Base-by-base conservation (phyloP, 2,329 filamentous ascomycete species). In the Lecanicillium sp. region DNA sequence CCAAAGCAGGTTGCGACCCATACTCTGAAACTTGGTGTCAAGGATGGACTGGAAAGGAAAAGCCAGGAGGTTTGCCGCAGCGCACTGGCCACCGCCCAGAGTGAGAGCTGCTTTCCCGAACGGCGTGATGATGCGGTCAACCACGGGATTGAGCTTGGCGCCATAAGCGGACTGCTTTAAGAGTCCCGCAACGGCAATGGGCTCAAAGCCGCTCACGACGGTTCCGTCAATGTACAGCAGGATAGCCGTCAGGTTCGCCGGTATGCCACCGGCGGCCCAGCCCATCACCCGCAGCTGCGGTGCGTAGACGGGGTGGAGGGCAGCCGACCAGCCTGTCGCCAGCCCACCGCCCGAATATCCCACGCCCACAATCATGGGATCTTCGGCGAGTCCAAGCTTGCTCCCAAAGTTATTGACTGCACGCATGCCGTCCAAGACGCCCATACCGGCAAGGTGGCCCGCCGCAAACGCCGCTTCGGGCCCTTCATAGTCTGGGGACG, bases 151-250 rank as follows among this genome's bases (percentile, higher is more conserved):
- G 3, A 50, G 21, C 20, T 39, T 12, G 12, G 41, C 48, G 3
- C 41, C 42, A n/a, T 45, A 40, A 1, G 48, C 48, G 11, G 33
- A 29, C 6, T 41, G 48, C 48, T 45, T 50, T 7, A 15, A 10
- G 9, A 50, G 33, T n/a, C 87, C 67, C 6, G 37, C 37, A 8
- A 48, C 15, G 29, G 37, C 29, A 27, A 36, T 36, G 2, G 27
- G 15, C 45, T 26, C 19, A 19, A 48, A 41, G 10, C 45, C 45
- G 11, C 37, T 42, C 2, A 35, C 5, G 29, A 48, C 27, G 6
- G 9, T 42, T 12, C 30, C n/a, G 24, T 48, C 45, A 11, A 48
- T 27, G 5, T 9, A 42, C 27, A 19, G 20, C 4, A 41, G 20
- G 14, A 19, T 42, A 23, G 14, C 24, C 1, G n/a, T 42, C n/a